phyloP scores from a whole-genome alignment of 2,329 filamentous ascomycete species.

The Chaetomium globosum region DNA sequence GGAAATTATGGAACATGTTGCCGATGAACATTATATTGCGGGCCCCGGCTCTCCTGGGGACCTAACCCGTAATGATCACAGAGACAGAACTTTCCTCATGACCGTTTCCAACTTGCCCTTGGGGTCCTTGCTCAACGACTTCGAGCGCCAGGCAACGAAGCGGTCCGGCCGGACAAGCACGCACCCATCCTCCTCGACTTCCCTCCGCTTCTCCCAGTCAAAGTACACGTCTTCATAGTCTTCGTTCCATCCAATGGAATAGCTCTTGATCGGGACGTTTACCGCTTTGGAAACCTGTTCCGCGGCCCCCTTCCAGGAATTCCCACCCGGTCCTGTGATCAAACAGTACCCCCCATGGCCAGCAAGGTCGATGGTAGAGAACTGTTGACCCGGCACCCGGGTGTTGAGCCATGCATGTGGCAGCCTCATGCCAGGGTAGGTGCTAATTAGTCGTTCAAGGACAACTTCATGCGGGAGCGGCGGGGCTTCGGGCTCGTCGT shows the following conservation, averaged over 20 bases:
- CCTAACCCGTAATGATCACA: neutral
- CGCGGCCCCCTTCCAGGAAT: conserved; percentile 56
- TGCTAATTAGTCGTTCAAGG: conserved; percentile 50
- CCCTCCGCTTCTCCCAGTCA: conserved; percentile 58
- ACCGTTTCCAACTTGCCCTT: conserved; percentile 33
- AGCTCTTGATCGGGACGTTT: conserved; percentile 51
- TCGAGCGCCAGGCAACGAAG: conserved; percentile 56
- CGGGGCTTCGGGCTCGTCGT: conserved; percentile 44
- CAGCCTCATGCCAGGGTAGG: conserved; percentile 61
- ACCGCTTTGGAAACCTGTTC: conserved; percentile 44
- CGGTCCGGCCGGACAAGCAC: conserved; percentile 63
- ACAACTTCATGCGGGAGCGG: conserved; percentile 45
- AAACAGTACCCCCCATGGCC: conserved; percentile 57
- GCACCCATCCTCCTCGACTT: conserved; percentile 60
- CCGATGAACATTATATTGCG: neutral
- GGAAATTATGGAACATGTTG: neutral
- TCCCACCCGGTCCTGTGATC: conserved; percentile 58
- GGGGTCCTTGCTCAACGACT: conserved; percentile 30
- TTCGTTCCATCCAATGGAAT: conserved; percentile 59
- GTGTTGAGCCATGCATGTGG: conserved; percentile 66
- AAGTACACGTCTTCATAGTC: conserved; percentile 65
- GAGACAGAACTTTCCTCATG: conserved; percentile 32
- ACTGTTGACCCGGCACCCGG: conserved; percentile 46
- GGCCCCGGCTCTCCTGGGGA: neutral
- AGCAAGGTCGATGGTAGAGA: conserved; percentile 63